Base-by-base conservation (phyloP, 1,284 basidiomycete species). In the Moesziomyces sp. region DNA sequence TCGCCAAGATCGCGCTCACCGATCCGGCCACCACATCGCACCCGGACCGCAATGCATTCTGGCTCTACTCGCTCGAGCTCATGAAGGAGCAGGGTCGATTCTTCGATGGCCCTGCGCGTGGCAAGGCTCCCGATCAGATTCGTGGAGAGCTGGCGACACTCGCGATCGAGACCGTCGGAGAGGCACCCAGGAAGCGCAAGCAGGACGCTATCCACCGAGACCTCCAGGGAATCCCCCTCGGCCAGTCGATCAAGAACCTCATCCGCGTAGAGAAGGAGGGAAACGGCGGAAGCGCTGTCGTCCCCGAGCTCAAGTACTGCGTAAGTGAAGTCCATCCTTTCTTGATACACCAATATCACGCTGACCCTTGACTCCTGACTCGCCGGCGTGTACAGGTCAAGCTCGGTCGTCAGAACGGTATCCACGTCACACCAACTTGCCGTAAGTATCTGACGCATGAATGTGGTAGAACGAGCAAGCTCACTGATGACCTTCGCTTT, bases 391-490 rank as follows among this genome's bases (percentile, higher is more conserved):
- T 56, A 49, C 42, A 76, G 85, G 84, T 94, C 86, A 96, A 96
- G 86, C 91, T 92, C 82, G 90, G 92, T 7, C 88, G 94, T 69
- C 94, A 97, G 87, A 97, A 97, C 75, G 88, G 92, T 6, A 90
- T 97, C 54, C 94, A 97, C 78, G 93, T 96, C 52, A 95, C 93
- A 34, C 94, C 94, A 2, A 93, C 93, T 10, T 91, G 89, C 0
- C 62, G 74, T 76, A 57, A 73, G 74, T 70, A 28, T 7, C 21
- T 16, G 14, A 23, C 24, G 24, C 24, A 26, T 26, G 24, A 26
- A 26, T 26, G 24, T 26, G 24, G 24, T 26, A 26, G 6, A 26
- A 5, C 6, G 24, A 7, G 24, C 24, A 7, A 7, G 24, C 24
- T 26, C 24, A 26, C 24, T 26, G 24, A 4, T 26, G 24, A 26